Percentiles rank a stretch among this genome's conserved stretches.
Evolutionary conservation across 2,329 filamentous ascomycete genomes (phyloP).

Genomic region (Tolypocladium endophyticum): DNA sequence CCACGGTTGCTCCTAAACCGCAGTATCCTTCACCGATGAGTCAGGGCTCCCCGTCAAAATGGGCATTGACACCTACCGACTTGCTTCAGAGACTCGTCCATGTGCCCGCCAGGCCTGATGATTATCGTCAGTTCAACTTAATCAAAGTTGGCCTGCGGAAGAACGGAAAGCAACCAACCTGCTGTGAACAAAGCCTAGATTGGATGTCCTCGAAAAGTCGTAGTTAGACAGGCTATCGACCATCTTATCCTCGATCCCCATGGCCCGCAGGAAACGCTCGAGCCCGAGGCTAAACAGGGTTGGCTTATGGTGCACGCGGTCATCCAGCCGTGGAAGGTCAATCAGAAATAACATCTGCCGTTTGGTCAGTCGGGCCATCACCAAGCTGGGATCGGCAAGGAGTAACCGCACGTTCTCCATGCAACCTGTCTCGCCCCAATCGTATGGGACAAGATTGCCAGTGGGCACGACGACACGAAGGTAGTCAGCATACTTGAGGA

Average conservation of each 20-base stretch:
- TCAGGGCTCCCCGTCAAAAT: conserved; percentile 1
- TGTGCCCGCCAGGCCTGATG: conserved; percentile 24
- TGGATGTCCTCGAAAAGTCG: conserved; percentile 65
- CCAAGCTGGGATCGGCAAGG: background rate
- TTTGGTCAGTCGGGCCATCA: background rate
- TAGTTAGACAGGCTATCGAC: conserved; percentile 62
- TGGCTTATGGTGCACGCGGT: conserved; percentile 18
- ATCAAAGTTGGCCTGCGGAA: background rate
- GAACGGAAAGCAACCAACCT: conserved; percentile 50
- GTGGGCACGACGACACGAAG: conserved; percentile 76
- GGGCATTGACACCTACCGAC: conserved; percentile 16
- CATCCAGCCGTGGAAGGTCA: conserved; percentile 61
- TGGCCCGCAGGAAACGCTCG: conserved; percentile 56
- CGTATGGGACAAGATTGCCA: conserved; percentile 74
- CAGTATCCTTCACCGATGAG: conserved; percentile 48
- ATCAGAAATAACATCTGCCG: conserved; percentile 74
- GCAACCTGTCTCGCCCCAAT: conserved; percentile 78
- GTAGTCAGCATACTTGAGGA: conserved; percentile 67
- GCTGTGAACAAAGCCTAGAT: conserved; percentile 74
- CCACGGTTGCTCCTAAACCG: conserved; percentile 60
- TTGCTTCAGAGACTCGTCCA: conserved; percentile 15
- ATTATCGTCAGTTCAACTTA: conserved; percentile 6
- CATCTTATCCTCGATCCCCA: conserved; percentile 53
- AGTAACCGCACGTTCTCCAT: conserved; percentile 65
- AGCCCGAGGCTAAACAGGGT: conserved; percentile 59